Evolutionary conservation across 768 basidiomycete species (phyloP).

Genomic region (Albatrellus ellisii): DNA sequence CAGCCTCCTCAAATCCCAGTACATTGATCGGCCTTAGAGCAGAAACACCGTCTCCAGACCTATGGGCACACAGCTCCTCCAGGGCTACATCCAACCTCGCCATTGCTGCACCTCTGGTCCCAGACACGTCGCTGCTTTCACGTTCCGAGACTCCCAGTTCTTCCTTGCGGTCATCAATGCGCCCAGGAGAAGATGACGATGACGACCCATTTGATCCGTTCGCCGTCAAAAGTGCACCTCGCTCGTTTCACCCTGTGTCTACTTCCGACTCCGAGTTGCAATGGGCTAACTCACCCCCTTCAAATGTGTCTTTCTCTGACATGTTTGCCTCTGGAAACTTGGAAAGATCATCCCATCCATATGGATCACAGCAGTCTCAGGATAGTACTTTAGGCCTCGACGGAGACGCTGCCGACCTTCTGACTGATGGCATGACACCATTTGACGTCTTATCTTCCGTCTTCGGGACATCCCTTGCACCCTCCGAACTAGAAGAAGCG

Average conservation of each 20-base stretch:
- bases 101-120: slow-evolving; percentile 81
- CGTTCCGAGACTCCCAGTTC: slow-evolving; percentile 60
- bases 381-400: slow-evolving; percentile 22
- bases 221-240: slow-evolving; percentile 33
- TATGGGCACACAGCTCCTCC: slow-evolving; percentile 68
- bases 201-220: slow-evolving; percentile 82
- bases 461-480: slow-evolving; percentile 82
- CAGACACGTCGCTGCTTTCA: slow-evolving; percentile 41
- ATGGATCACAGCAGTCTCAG: slow-evolving; percentile 9
- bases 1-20: slow-evolving; percentile 49
- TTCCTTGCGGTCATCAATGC: slow-evolving; percentile 49
- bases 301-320: slow-evolving; percentile 38
- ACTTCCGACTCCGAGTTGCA: slow-evolving; percentile 50
- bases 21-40: slow-evolving; percentile 38
- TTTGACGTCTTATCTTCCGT: slow-evolving; percentile 92
- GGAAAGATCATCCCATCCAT: slow-evolving; percentile 4
- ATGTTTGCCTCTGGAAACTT: slow-evolving; percentile 22
- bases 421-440: slow-evolving; percentile 92
- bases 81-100: slow-evolving; percentile 76
- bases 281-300: slow-evolving; percentile 40
- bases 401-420: slow-evolving; percentile 40
- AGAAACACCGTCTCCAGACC: slow-evolving; percentile 80
- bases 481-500: slow-evolving; percentile 89
- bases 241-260: slow-evolving; percentile 48
- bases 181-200: slow-evolving; percentile 51